phyloP scores from a whole-genome alignment of 192 early-diverging fungal genomes.

The Linnemannia zychae region DNA sequence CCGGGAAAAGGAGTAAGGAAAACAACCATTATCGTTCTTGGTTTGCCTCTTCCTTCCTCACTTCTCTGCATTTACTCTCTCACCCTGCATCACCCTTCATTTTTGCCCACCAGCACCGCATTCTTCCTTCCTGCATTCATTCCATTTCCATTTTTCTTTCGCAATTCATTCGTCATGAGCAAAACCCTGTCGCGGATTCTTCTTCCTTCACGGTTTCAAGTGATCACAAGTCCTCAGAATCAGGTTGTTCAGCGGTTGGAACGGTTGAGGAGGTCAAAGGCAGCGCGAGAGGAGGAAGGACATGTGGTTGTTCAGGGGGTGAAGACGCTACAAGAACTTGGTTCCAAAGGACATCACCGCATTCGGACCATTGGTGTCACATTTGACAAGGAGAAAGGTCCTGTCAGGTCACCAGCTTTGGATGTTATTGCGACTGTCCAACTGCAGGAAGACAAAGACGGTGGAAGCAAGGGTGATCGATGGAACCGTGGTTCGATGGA shows the following conservation, averaged over 20 bases:
- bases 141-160: neutral
- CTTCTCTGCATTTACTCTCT: neutral
- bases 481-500: neutral
- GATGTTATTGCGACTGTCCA: slow-evolving; percentile 21
- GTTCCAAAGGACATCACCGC: slow-evolving; percentile 24
- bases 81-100: neutral
- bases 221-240: slow-evolving; percentile 32
- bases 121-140: neutral
- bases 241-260: slow-evolving; percentile 37
- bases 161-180: neutral
- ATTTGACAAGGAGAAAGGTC: slow-evolving; percentile 25
- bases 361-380: slow-evolving; percentile 51
- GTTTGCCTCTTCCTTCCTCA: too few relatives aligned
- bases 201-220: slow-evolving; percentile 30
- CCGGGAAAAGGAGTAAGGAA: too few relatives aligned
- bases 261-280: slow-evolving; percentile 33
- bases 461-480: neutral
- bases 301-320: slow-evolving; percentile 49
- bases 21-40: too few relatives aligned
- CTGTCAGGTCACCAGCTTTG: slow-evolving; percentile 34
- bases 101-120: neutral
- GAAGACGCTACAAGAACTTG: slow-evolving; percentile 47
- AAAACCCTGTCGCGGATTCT: neutral
- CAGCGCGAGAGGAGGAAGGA: slow-evolving; percentile 22
- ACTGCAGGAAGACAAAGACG: neutral